Evolutionary conservation across 371 early-diverging fungal genomes (phyloP).

Genomic region (Mortierella sp.): DNA sequence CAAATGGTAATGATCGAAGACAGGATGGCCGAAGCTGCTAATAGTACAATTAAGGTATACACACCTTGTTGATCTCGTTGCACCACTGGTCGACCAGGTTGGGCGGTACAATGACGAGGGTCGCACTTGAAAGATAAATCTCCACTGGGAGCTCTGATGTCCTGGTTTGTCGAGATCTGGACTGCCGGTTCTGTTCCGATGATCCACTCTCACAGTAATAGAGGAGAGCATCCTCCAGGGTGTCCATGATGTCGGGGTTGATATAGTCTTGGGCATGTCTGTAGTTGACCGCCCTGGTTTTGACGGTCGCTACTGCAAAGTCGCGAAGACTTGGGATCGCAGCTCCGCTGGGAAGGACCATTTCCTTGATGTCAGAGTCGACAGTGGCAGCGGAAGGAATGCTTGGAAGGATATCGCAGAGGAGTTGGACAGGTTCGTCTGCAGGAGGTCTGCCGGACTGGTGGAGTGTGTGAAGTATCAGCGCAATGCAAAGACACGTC

Average conservation of each 20-base stretch:
- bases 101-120: slow-evolving; percentile 84
- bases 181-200: slow-evolving; percentile 13
- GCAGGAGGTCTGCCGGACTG: slow-evolving; percentile 63
- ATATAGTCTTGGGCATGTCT: slow-evolving; percentile 55
- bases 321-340: slow-evolving; percentile 56
- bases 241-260: slow-evolving; percentile 35
- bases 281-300: slow-evolving; percentile 61
- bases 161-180: slow-evolving; percentile 35
- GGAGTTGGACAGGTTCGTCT: slow-evolving; percentile 28
- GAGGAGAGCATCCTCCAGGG: slow-evolving; percentile 59
- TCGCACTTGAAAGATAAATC: slow-evolving; percentile 71
- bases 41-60: not conserved
- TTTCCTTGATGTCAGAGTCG: not conserved
- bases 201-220: slow-evolving; percentile 62
- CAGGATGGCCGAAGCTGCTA: not conserved
- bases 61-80: slow-evolving; percentile 76
- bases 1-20: not conserved
- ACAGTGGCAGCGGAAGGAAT: slow-evolving; percentile 16
- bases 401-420: slow-evolving; percentile 56
- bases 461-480: slow-evolving; percentile 70
- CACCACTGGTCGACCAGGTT: slow-evolving; percentile 83
- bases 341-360: not conserved
- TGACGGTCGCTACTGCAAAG: slow-evolving; percentile 59
- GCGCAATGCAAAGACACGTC: slow-evolving; percentile 78
- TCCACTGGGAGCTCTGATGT: slow-evolving; percentile 28